Evolutionary conservation across 1,284 basidiomycete genomes (phyloP).

Genomic region (Fomes fomentarius): DNA sequence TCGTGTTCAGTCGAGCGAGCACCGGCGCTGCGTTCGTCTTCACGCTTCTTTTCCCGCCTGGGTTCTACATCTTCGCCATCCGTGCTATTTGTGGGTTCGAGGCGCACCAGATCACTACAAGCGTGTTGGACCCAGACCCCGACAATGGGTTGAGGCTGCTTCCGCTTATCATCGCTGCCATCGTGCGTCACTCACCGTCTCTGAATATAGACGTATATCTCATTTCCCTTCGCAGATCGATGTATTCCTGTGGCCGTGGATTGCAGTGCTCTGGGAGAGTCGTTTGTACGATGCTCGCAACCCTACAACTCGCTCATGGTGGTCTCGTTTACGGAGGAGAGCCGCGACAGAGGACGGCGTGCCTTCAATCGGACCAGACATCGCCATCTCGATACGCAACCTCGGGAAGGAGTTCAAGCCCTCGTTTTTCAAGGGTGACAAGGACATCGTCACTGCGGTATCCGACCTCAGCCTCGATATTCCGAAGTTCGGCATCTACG

Average conservation of each 20-base stretch:
- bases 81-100: conserved; percentile 72
- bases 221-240: conserved; percentile 49
- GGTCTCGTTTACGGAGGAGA: conserved; percentile 27
- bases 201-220: neutral
- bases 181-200: conserved; percentile 45
- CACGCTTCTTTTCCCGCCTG: conserved; percentile 74
- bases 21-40: conserved; percentile 60
- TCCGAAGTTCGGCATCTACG: conserved; percentile 73
- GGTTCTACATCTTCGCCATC: conserved; percentile 75
- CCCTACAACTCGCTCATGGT: conserved; percentile 33
- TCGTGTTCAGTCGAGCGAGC: conserved; percentile 51
- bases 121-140: conserved; percentile 59
- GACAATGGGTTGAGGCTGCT: conserved; percentile 59
- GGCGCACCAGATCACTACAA: conserved; percentile 52
- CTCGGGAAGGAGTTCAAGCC: conserved; percentile 60
- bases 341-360: conserved; percentile 20
- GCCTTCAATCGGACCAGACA: conserved; percentile 39
- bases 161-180: conserved; percentile 62
- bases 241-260: conserved; percentile 71
- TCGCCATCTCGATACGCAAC: conserved; percentile 63
- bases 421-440: conserved; percentile 42
- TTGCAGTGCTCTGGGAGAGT: conserved; percentile 63
- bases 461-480: conserved; percentile 66
- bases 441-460: conserved; percentile 58
- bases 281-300: conserved; percentile 63